A percentile compares a stretch with the other conserved stretches of the same genome.
phyloP scores from a whole-genome alignment of 345 rosid genomes.

The thale cress (Arabidopsis thaliana) region TAIR10.1 NC_003070.9:27404001-27404500 shows the following conservation, averaged over 20 bases:
- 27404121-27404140: slow-evolving; percentile 57
- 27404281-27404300: slow-evolving; percentile 86
- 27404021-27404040: slow-evolving; percentile 97
- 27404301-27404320: slow-evolving; percentile 53
- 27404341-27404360: slow-evolving; percentile 75
- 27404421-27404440: slow-evolving; percentile 96
- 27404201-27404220: slow-evolving; percentile 97
- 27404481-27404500: slow-evolving; percentile 51
- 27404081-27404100: slow-evolving; percentile 82
- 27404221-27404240: slow-evolving; percentile 92
- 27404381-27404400: slow-evolving; percentile 95
- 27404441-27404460: slow-evolving; percentile 96
- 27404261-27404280: slow-evolving; percentile 94
- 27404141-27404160: slow-evolving; percentile 43
- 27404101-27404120: slow-evolving; percentile 65
- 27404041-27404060: slow-evolving; percentile 91
- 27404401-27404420: slow-evolving; percentile 91
- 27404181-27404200: slow-evolving; percentile 73
- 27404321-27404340: slow-evolving; percentile 76
- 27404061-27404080: slow-evolving; percentile 97
- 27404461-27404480: slow-evolving; percentile 82
- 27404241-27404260: slow-evolving; percentile 90
- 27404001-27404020: slow-evolving; percentile 82
- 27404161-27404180: slow-evolving; percentile 53
- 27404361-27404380: slow-evolving; percentile 92